Base-by-base conservation (phyloP, 2,329 filamentous ascomycete genomes). In the Venturia pyrina region DNA sequence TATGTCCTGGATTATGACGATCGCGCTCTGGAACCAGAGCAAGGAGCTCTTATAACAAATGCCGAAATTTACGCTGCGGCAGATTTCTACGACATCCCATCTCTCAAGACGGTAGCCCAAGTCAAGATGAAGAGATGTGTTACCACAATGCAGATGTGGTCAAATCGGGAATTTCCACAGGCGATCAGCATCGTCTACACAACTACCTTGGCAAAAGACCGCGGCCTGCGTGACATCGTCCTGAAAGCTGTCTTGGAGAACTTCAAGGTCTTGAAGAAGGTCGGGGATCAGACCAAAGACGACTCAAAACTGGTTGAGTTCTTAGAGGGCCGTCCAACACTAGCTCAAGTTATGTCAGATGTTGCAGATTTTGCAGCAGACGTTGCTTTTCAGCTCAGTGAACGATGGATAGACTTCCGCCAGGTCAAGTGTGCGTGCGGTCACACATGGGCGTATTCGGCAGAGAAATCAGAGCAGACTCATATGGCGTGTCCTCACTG, bases 11-110 rank as follows among this genome's bases (percentile, higher is more conserved):
- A 62, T 32, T 62, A 62, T 17, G 40, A 43, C 60, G 60, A 62
- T 19, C 40, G 60, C 11, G 60, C 60, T 3, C 1, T 59, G 28
- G 53, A 59, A 37, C 24, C 60, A 11, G 60, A 62, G 10, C 40
- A 62, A 15, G 37, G 40, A 28, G 17, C 60, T 43, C 37, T 62
- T 13, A 21, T 44, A 34, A 43, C 43, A 15, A 43, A 62, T 62
- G 60, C 43, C 28, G 43, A 44, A n/a, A 62, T 62, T n/a, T 62
- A 62, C n/a, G 37, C 60, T 28, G 60, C 60, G 8, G 60, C 40
- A 17, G 60, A 62, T 46, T 62, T 62, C 37, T 62, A 43, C 40
- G 40, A 62, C 40, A 62, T 62, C 37, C 40, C 60, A 10, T 44
- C 60, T 28, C 43, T 62, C 5, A 62, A 62, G 37, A 46, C 32